A percentile compares a stretch with the other conserved stretches of the same genome.
These are phyloP conservation scores for Fusarium piperis DNA, from an alignment of 2,329 filamentous ascomycete species.

Conservation along the genomic window DNA sequence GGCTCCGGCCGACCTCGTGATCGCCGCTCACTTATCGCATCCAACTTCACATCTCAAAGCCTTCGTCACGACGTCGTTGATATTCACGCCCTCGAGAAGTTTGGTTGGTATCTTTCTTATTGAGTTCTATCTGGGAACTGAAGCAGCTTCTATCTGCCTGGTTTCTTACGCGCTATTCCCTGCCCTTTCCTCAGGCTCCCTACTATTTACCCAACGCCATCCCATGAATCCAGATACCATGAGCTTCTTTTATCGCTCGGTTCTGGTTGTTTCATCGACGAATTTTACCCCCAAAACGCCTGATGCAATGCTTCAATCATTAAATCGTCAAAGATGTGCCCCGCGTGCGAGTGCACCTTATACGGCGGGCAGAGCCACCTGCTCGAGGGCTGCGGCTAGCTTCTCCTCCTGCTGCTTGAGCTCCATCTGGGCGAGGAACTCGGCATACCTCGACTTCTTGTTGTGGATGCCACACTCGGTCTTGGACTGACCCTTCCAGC, in stretches of 20 bases:
- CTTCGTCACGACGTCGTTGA: slow-evolving; percentile 4
- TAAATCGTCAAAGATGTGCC: slow-evolving; percentile 39
- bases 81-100: neutral
- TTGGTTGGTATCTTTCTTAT: slow-evolving; percentile 22
- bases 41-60: slow-evolving; percentile 27
- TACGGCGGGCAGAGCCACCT: slow-evolving; percentile 41
- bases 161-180: slow-evolving; percentile 22
- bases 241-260: slow-evolving; percentile 10
- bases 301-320: slow-evolving; percentile 42
- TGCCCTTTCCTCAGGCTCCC: slow-evolving; percentile 10
- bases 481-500: slow-evolving; percentile 97
- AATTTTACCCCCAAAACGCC: slow-evolving; percentile 41
- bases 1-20: slow-evolving; percentile 36
- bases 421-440: slow-evolving; percentile 81
- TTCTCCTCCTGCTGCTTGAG: slow-evolving; percentile 67
- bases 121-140: slow-evolving; percentile 23
- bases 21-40: slow-evolving; percentile 22
- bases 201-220: slow-evolving; percentile 36
- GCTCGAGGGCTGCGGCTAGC: slow-evolving; percentile 42
- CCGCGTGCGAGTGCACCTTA: slow-evolving; percentile 37
- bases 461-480: slow-evolving; percentile 99
- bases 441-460: slow-evolving; percentile 91
- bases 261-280: slow-evolving; percentile 17
- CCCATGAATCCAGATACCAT: slow-evolving; percentile 26
- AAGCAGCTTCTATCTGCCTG: slow-evolving; percentile 16